Evolutionary conservation across 106 monocot genomes (phyloP).

Genomic region (Phalaenopsis aphrodite): DNA sequence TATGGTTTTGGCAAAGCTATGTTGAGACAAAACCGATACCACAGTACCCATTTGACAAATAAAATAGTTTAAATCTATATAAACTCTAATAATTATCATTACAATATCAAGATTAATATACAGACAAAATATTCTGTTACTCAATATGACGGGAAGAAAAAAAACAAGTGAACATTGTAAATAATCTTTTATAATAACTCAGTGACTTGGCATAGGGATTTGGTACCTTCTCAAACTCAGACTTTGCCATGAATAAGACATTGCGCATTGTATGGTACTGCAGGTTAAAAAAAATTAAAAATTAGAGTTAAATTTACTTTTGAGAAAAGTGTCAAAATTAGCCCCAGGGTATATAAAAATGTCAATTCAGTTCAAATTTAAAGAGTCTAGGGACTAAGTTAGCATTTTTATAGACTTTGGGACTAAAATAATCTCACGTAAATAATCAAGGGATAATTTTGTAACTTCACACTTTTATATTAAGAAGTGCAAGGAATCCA

Average conservation of each 20-base stretch:
- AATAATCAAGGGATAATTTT: too few species aligned
- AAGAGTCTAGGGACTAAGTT: too few species aligned
- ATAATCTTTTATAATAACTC: not conserved
- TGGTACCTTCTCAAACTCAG: slow-evolving; percentile 73
- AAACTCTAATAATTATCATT: too few species aligned
- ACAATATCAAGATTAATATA: too few species aligned
- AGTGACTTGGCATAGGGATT: not conserved
- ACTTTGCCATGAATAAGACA: slow-evolving; percentile 83
- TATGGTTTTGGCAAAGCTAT: not conserved
- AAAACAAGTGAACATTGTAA: not conserved
- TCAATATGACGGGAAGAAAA: not conserved
- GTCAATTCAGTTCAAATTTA: too few species aligned
- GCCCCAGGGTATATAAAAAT: too few species aligned
- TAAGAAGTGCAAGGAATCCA: not conserved
- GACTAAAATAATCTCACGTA: too few species aligned
- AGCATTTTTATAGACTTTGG: too few species aligned
- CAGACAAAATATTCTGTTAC: not conserved
- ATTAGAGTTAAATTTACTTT: not conserved
- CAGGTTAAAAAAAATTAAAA: slow-evolving; percentile 3
- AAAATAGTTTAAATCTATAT: not conserved
- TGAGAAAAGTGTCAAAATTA: too few species aligned
- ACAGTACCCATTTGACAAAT: not conserved
- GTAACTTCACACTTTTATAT: too few species aligned
- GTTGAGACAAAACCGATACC: not conserved
- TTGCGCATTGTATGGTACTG: slow-evolving; percentile 94